Evolutionary conservation across 2,329 filamentous ascomycete species (phyloP), one percentile per base, ranked within the genome.

Genomic region (Trichoderma pleuroti): DNA sequence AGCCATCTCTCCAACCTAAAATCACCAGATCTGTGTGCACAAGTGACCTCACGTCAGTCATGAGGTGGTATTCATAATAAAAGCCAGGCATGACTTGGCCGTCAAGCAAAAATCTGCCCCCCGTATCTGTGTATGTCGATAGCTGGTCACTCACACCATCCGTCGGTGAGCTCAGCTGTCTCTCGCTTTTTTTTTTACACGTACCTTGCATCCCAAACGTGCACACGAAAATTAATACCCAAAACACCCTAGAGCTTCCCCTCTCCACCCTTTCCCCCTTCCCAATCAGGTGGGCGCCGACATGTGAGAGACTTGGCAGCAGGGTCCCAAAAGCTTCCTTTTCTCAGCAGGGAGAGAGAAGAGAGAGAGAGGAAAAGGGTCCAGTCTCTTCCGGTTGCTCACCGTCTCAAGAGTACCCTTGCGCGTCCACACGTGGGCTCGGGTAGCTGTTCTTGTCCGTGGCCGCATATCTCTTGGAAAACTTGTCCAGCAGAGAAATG

Each of bases 391-490:
- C 18, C 28, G 4, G n/a, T 49, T 49, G 26, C 65, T 61, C 34
- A 60, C 28, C 28, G 63, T 59, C 54, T 59, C 49, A 34, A 34
- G 64, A 68, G 56, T 72, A 74, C 26, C 71, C 73, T 39, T 72
- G 73, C 54, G 72, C 54, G 11, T 78, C 75, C 8, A 66, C 70
- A 49, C 71, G 75, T 4, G 75, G 76, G 12, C 69, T 56, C 21
- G 77, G 78, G 72, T 78, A 80, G 4, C 71, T 73, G n/a, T 68
- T 70, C 49, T 74, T 77, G 60, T 77, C 74, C 49, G 78, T 76
- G 4, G 80, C 79, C 4, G 79, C 81, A 76, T 81, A 82, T 1
- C 72, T 77, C 68, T 75, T 73, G 28, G 76, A 75, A 46, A 80
- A 80, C 30, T 73, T 74, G 42, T 77, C 76, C 46, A 82, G 73